Conservation (phyloP, 805 yeast genomes). For the Yarrowia alimentaria region DNA sequence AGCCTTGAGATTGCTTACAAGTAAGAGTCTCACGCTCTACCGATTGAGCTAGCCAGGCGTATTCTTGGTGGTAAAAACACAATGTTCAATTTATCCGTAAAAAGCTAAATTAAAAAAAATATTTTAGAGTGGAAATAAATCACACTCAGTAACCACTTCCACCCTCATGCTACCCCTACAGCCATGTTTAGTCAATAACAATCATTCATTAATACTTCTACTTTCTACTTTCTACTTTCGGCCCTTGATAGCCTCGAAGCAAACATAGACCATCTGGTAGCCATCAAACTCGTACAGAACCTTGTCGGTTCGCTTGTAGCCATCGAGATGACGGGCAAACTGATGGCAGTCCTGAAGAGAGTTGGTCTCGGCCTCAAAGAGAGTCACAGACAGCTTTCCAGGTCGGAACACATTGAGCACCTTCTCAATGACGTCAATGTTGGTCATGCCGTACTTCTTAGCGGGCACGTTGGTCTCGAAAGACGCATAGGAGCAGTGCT, state of each 20-base stretch:
- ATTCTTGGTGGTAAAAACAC: not conserved
- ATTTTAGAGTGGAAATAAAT: too few species aligned
- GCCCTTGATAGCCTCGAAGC: slow-evolving; percentile 48
- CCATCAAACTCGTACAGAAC: slow-evolving; percentile 72
- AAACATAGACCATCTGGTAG: slow-evolving; percentile 68
- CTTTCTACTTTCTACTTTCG: not conserved
- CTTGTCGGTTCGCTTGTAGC: slow-evolving; percentile 63
- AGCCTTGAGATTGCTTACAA: slow-evolving; percentile 13
- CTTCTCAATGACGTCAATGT: slow-evolving; percentile 55
- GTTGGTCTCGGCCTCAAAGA: slow-evolving; percentile 45
- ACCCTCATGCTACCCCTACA: too few species aligned
- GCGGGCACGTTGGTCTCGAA: slow-evolving; percentile 84
- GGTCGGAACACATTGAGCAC: slow-evolving; percentile 72
- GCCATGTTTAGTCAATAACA: not conserved
- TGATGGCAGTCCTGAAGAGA: slow-evolving; percentile 25
- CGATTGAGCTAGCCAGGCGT: slow-evolving; percentile 26
- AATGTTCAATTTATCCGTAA: not conserved
- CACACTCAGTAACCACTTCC: too few species aligned
- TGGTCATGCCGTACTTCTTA: slow-evolving; percentile 42
- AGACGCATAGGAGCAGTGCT: slow-evolving; percentile 93
- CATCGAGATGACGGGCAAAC: slow-evolving; percentile 40
- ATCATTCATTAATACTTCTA: not conserved
- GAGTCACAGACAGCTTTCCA: slow-evolving; percentile 63
- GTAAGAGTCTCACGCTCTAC: slow-evolving; percentile 26
- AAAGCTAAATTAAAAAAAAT: not conserved